These are phyloP conservation scores for Mycothermus thermophilus DNA, from an alignment of 495 filamentous ascomycete genomes.

Conservation along the genomic window DNA sequence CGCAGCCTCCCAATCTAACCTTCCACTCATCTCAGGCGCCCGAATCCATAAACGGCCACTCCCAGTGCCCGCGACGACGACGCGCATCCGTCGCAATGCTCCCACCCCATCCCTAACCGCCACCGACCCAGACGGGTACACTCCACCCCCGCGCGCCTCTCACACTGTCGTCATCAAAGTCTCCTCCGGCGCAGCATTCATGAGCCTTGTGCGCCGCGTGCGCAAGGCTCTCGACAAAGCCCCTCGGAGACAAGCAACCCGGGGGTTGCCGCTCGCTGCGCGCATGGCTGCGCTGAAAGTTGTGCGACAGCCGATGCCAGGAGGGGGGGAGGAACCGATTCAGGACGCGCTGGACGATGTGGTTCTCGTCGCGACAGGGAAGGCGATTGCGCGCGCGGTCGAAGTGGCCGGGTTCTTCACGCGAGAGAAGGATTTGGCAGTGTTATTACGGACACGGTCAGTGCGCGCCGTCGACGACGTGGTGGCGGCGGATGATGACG, in stretches of 20 bases:
- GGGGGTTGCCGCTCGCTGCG: constrained; percentile 25
- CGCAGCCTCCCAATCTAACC: too few relatives aligned
- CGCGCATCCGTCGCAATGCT: constrained; percentile 1
- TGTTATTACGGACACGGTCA: constrained; percentile 48
- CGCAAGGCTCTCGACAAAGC: constrained; percentile 58
- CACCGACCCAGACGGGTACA: constrained; percentile 55
- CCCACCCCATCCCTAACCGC: background rate
- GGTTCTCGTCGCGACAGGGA: constrained; percentile 62
- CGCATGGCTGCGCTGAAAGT: constrained; percentile 29
- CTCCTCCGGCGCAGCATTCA: constrained; percentile 59
- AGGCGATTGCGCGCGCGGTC: constrained; percentile 61
- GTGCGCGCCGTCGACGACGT: constrained; percentile 62
- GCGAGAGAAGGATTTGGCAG: constrained; percentile 40
- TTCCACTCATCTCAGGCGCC: constrained; percentile 7
- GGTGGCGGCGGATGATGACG: constrained; percentile 27
- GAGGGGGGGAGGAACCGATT: constrained; percentile 1
- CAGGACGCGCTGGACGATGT: constrained; percentile 37
- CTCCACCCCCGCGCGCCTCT: constrained; percentile 39
- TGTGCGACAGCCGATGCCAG: background rate
- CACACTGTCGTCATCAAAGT: constrained; percentile 53
- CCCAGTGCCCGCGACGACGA: constrained; percentile 5
- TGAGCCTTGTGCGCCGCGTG: constrained; percentile 69
- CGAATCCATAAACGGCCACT: constrained; percentile 19
- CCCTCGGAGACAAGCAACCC: constrained; percentile 33
- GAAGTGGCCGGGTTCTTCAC: constrained; percentile 50